phyloP scores from a whole-genome alignment of 2,329 filamentous ascomycete species.

The Bipolaris oryzae region DNA sequence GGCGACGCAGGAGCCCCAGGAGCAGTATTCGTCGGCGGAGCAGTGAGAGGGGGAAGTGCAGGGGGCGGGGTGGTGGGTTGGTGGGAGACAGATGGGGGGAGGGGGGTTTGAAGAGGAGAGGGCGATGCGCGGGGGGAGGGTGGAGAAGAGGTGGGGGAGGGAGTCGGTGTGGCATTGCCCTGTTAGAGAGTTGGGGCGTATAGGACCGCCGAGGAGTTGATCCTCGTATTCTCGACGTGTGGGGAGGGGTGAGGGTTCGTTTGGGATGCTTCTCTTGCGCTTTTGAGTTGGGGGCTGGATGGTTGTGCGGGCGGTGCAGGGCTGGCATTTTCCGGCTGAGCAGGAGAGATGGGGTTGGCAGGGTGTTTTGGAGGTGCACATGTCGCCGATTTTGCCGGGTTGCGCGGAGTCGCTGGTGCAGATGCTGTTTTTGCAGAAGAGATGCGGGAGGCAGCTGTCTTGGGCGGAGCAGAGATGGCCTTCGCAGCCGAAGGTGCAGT shows the following conservation, averaged over 20 bases:
- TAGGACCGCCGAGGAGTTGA: background rate
- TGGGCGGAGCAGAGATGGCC: constrained; percentile 39
- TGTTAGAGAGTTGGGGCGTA: constrained; percentile 14
- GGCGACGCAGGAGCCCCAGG: constrained; percentile 34
- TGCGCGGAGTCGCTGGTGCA: constrained; percentile 31
- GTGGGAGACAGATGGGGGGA: constrained; percentile 15
- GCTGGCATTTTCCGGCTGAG: constrained; percentile 23
- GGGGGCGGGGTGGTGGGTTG: constrained; percentile 24
- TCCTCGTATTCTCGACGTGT: background rate
- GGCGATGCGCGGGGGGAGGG: background rate
- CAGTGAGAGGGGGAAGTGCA: constrained; percentile 35
- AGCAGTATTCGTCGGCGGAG: constrained; percentile 34
- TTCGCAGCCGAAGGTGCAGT: constrained; percentile 41
- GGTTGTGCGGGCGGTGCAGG: background rate
- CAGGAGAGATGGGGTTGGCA: constrained; percentile 40
- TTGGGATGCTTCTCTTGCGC: background rate
- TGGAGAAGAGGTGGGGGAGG: background rate
- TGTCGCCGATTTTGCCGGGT: constrained; percentile 33
- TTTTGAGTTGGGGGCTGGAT: background rate
- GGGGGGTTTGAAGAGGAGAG: constrained; percentile 1
- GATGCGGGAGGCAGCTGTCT: constrained; percentile 34
- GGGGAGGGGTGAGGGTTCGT: background rate
- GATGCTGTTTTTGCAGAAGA: constrained; percentile 43
- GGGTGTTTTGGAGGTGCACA: constrained; percentile 36
- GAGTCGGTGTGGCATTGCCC: constrained; percentile 30